A percentile compares a stretch with the other conserved stretches of the same genome.
phyloP scores from a whole-genome alignment of 768 basidiomycete genomes.

The Scleroderma citrinum region DNA sequence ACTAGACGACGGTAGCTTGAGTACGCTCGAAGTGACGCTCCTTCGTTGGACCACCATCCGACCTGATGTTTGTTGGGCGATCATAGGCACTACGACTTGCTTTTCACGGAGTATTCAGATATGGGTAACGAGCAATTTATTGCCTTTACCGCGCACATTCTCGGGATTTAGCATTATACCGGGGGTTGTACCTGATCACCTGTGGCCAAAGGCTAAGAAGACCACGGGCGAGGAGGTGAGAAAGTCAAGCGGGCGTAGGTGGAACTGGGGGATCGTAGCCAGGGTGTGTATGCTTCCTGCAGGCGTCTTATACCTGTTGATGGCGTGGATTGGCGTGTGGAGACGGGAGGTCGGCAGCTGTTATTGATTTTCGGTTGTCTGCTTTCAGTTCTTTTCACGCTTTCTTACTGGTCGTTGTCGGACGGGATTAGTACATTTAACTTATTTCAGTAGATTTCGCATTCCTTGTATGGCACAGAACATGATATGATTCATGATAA shows the following conservation, averaged over 20 bases:
- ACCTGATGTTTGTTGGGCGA: slow-evolving; percentile 85
- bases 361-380: slow-evolving; percentile 6
- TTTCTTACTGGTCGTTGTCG: neutral
- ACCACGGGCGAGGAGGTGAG: slow-evolving; percentile 12
- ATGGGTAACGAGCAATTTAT: slow-evolving; percentile 93
- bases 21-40: slow-evolving; percentile 21
- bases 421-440: neutral
- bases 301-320: slow-evolving; percentile 68
- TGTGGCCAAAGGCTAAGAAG: slow-evolving; percentile 18
- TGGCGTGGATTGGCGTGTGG: slow-evolving; percentile 61
- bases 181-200: slow-evolving; percentile 14
- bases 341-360: slow-evolving; percentile 32
- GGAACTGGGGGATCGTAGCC: slow-evolving; percentile 77
- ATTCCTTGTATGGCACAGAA: neutral
- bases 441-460: neutral
- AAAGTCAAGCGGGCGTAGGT: slow-evolving; percentile 47
- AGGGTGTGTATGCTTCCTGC: slow-evolving; percentile 69
- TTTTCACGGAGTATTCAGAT: slow-evolving; percentile 80
- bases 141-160: slow-evolving; percentile 7
- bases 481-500: too few species aligned
- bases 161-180: slow-evolving; percentile 3
- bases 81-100: slow-evolving; percentile 85
- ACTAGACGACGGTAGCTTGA: slow-evolving; percentile 2
- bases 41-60: slow-evolving; percentile 46
- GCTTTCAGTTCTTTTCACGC: neutral